These are phyloP conservation scores for Diaporthe vaccinii DNA, from an alignment of 2,329 filamentous ascomycete genomes.

Conservation along the genomic window DNA sequence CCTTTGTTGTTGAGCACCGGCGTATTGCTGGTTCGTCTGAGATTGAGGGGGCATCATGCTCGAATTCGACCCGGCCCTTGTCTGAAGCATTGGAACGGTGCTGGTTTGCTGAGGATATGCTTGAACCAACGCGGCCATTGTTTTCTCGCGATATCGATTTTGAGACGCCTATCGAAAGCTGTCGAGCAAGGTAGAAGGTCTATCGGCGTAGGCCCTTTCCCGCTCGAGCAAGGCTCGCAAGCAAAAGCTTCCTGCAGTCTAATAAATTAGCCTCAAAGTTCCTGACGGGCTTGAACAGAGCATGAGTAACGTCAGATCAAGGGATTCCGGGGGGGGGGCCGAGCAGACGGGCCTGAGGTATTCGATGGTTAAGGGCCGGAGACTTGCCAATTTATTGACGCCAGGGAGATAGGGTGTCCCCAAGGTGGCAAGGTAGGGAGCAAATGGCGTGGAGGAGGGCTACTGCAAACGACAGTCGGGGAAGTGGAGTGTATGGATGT, in stretches of 20 bases:
- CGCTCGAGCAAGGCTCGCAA: slow-evolving; percentile 2
- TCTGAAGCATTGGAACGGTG: slow-evolving; percentile 82
- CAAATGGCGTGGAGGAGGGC: slow-evolving; percentile 43
- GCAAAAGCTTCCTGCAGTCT: slow-evolving; percentile 11
- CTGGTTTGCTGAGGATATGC: slow-evolving; percentile 82
- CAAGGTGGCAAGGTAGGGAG: slow-evolving; percentile 19
- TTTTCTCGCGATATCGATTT: slow-evolving; percentile 52
- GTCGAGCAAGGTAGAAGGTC: slow-evolving; percentile 35
- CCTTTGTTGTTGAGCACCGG: slow-evolving; percentile 59
- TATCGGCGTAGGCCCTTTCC: slow-evolving; percentile 9
- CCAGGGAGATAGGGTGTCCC: slow-evolving; percentile 30
- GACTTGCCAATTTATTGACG: slow-evolving; percentile 39
- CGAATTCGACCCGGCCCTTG: slow-evolving; percentile 75
- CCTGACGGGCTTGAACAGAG: neutral
- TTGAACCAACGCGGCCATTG: slow-evolving; percentile 89
- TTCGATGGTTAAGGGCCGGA: neutral
- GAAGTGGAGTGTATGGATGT: slow-evolving; percentile 64
- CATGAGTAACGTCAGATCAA: neutral
- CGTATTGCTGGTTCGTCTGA: slow-evolving; percentile 66
- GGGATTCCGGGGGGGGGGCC: neutral
- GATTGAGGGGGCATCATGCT: slow-evolving; percentile 69
- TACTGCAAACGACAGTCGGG: slow-evolving; percentile 54
- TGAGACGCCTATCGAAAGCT: slow-evolving; percentile 41
- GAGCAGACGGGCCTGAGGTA: neutral
- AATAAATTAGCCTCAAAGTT: slow-evolving; percentile 5